Evolutionary conservation across 345 rosid genomes (phyloP), one percentile per base, ranked within the genome.

Genomic region (Laguncularia racemosa): DNA sequence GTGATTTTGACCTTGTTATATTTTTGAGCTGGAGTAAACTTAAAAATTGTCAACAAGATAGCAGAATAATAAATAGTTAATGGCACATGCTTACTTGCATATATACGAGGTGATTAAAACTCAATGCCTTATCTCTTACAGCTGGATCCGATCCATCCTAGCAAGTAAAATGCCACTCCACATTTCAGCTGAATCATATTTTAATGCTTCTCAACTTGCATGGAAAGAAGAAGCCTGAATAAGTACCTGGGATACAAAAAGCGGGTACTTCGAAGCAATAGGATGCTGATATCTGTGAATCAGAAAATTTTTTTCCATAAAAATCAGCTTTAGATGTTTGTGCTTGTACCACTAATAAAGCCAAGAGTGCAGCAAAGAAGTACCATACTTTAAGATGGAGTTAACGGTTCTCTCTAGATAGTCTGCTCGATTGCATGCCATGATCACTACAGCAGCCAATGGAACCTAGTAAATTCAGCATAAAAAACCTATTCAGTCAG

Each of bases 341-440:
- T 63, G 53, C 45, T 57, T 44, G 54, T 67, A 59, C 47, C 6
- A 18, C 26, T 46, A 44, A 60, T 38, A 28, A 56, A 45, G 60
- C 44, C 51, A 12, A 58, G 26, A 54, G 52, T 17, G 11, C 13
- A 12, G 23, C 47, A 44, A 52, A 55, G 11, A 53, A 3, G 13
- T 46, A 40, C 50, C 80, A 44, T 67, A 93, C 99, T 76, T 93
- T 46, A 89, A 72, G 55, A 90, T 72, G 55, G 99, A 93, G 14
- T 75, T 60, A 48, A 93, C 57, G 44, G 99, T 93, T 79, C 95
- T 76, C 67, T 85, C 91, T 57, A 93, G 74, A 82, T 93, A 93
- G 79, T 93, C 97, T 50, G 97, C 95, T 51, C 96, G 96, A 65
- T 84, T 93, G 85, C 99, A 93, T 3, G 99, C 99, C 99, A 93